Base-by-base conservation (phyloP, 139 green algal species). In the Micromonas pusilla region DNA sequence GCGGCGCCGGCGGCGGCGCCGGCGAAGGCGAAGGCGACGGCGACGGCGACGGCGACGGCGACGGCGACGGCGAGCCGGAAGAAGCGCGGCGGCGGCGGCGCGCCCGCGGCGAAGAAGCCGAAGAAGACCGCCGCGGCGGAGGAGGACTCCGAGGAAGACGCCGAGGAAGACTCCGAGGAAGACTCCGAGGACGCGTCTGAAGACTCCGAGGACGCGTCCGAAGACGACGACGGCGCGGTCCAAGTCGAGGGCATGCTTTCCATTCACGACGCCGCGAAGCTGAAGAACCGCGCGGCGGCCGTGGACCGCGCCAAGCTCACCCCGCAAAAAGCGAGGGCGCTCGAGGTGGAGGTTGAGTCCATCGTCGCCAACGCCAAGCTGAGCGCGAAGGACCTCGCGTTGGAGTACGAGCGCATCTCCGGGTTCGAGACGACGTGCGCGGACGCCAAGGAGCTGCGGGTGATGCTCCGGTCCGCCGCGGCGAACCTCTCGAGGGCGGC, bases 401-500 rank as follows among this genome's bases (percentile, higher is more conserved):
- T 63, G 21, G 19, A 37, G 36, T 62, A 53, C 38, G 25, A 62
- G 37, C 3, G 1, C 9, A 36, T 75, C 4, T 62, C 68, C n/a
- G 68, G 68, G 21, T 75, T 75, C 53, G 68, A 75, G 37, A n/a
- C 68, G 3, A 6, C 2, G 6, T 75, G 53, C 37, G 37, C 26
- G 21, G 37, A 63, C 37, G 68, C 53, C 19, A 19, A 38, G 6
- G 66, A 72, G 66, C 26, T 72, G 28, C 31, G 66, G 13, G 26
- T 5, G 66, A 72, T 72, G 66, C 25, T 72, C n/a, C n/a, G n/a
- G n/a, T n/a, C n/a, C n/a, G n/a, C n/a, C n/a, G n/a, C n/a, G n/a
- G n/a, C n/a, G n/a, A n/a, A n/a, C n/a, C n/a, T n/a, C n/a, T n/a
- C n/a, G n/a, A n/a, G n/a, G n/a, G n/a, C n/a, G n/a, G n/a, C n/a